A percentile compares a stretch with the other conserved stretches of the same genome.
Conservation (phyloP, 345 rosid genomes). For the Salix brachista region DNA sequence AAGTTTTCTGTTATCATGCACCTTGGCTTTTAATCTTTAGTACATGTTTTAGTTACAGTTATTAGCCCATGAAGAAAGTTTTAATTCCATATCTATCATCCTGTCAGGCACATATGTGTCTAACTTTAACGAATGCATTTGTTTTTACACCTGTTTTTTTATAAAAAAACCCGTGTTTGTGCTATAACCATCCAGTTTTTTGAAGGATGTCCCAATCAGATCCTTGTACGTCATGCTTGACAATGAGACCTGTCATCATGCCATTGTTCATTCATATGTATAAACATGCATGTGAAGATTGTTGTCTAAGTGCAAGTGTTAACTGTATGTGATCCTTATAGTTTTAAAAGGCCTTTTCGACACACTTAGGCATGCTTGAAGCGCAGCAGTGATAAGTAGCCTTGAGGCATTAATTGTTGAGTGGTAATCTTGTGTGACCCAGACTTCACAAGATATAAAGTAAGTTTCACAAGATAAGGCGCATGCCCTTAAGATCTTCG, state of each 20-base stretch:
- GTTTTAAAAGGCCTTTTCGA: neutral
- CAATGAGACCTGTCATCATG: neutral
- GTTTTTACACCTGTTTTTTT: neutral
- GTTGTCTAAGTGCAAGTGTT: neutral
- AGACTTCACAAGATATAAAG: neutral
- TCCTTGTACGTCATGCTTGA: neutral
- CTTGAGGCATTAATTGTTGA: neutral
- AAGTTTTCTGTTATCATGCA: constrained; percentile 35
- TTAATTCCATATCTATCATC: neutral
- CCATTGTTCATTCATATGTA: neutral
- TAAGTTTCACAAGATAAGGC: neutral
- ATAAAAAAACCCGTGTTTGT: neutral
- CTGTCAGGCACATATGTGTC: neutral
- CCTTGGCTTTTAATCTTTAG: constrained; percentile 14
- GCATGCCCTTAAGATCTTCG: neutral
- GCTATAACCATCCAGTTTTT: neutral
- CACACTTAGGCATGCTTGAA: neutral
- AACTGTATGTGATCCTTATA: neutral
- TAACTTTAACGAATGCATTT: neutral
- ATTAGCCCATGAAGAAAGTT: neutral
- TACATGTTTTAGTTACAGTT: neutral
- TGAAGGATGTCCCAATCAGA: constrained; percentile 1
- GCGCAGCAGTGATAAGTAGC: neutral
- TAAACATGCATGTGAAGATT: neutral
- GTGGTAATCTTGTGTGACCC: neutral